These are phyloP conservation scores for Juncus effusus DNA, from an alignment of 176 grass and related monocot genomes.

Conservation along the genomic window DNA sequence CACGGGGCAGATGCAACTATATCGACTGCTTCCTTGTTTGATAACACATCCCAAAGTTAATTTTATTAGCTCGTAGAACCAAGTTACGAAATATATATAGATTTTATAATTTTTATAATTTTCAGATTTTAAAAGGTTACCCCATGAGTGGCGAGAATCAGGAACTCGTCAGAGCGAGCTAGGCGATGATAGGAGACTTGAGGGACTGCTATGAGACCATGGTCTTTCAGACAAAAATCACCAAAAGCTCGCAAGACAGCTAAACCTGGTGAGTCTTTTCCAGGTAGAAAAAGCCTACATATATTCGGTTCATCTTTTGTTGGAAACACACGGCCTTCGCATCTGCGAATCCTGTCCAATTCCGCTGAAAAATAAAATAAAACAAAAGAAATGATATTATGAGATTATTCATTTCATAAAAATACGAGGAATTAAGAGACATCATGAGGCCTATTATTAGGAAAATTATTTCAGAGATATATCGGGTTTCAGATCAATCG, in stretches of 20 bases:
- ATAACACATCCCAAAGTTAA: slow-evolving; percentile 55
- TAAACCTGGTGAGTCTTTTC: slow-evolving; percentile 53
- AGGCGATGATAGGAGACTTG: slow-evolving; percentile 50
- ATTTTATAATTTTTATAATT: background rate
- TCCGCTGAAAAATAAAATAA: slow-evolving; percentile 46
- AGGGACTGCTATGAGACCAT: slow-evolving; percentile 63
- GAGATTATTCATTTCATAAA: too few species aligned
- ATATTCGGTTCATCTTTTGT: slow-evolving; percentile 63
- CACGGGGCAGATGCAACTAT: slow-evolving; percentile 43
- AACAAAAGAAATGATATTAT: too few species aligned
- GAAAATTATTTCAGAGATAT: too few species aligned
- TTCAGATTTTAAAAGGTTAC: slow-evolving; percentile 34
- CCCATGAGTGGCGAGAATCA: slow-evolving; percentile 71
- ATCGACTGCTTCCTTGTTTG: slow-evolving; percentile 68
- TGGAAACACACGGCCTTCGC: slow-evolving; percentile 62
- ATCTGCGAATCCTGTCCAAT: slow-evolving; percentile 58
- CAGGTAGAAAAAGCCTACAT: slow-evolving; percentile 63
- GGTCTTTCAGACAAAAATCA: slow-evolving; percentile 79
- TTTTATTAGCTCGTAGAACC: background rate
- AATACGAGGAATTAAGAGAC: too few species aligned
- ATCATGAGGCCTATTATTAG: too few species aligned
- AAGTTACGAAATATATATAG: slow-evolving; percentile 6
- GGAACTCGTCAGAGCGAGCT: slow-evolving; percentile 58
- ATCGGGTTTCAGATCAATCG: slow-evolving; percentile 76
- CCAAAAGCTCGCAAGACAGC: slow-evolving; percentile 76